phyloP scores from a whole-genome alignment of 139 green algal genomes.

The Eudorina sp. region DNA sequence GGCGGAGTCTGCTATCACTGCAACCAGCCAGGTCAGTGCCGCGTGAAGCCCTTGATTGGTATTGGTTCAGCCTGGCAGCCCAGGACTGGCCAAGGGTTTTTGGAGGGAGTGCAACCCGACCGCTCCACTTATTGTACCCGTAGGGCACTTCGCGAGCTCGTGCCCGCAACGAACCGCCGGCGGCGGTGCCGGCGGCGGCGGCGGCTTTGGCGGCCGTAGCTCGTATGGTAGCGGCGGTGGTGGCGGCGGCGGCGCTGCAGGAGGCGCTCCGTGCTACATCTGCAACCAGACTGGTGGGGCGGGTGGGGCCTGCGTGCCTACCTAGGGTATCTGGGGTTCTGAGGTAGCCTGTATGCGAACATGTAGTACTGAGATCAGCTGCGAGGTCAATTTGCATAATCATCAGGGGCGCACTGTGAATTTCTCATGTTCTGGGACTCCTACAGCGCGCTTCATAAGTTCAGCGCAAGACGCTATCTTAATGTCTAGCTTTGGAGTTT shows the following conservation, averaged over 20 bases:
- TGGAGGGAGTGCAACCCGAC: background rate
- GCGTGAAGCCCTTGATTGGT: background rate
- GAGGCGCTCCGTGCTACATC: conserved; percentile 25
- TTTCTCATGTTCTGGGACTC: no score
- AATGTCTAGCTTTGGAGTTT: no score
- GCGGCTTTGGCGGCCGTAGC: background rate
- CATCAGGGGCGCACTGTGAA: no score
- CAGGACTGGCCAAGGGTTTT: background rate
- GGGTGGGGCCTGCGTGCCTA: no score
- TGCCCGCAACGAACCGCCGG: conserved; percentile 4
- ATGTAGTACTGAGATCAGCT: no score
- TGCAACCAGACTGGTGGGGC: conserved; percentile 41
- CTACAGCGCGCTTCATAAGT: no score
- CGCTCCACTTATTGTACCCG: background rate
- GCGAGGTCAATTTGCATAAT: no score
- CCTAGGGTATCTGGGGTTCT: no score
- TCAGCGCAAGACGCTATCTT: no score
- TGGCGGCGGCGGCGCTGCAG: background rate
- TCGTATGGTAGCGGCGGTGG: conserved; percentile 23
- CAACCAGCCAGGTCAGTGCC: conserved; percentile 38
- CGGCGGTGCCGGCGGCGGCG: background rate
- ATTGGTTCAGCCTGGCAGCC: no score
- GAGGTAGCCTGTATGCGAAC: no score
- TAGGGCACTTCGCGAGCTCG: conserved; percentile 30
- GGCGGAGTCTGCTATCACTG: conserved; percentile 35